A percentile compares a stretch with the other conserved stretches of the same genome.
These are phyloP conservation scores for Scheffersomyces titani DNA, from an alignment of 1,139 yeast genomes.

Conservation along the genomic window DNA sequence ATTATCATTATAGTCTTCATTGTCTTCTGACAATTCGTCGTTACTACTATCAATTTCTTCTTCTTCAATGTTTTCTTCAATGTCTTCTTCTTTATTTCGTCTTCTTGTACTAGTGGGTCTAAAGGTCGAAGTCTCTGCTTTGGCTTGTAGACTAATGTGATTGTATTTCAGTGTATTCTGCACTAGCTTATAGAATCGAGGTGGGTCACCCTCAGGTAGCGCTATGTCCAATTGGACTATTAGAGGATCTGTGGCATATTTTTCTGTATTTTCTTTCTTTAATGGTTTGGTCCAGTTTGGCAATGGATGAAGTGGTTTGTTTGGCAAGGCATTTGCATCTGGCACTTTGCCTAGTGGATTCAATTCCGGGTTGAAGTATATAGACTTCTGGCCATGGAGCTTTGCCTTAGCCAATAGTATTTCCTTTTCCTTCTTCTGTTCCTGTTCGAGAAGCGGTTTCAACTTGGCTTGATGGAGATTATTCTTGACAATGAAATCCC, in stretches of 20 bases:
- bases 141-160: not conserved
- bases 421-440: constrained; percentile 15
- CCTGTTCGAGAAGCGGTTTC: constrained; percentile 19
- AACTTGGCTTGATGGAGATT: constrained; percentile 34
- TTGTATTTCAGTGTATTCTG: constrained; percentile 25
- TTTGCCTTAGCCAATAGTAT: constrained; percentile 22
- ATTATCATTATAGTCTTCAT: constrained; percentile 4
- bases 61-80: constrained; percentile 1
- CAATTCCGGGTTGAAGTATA: constrained; percentile 48
- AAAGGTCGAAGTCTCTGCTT: not conserved
- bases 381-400: constrained; percentile 40
- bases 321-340: constrained; percentile 6
- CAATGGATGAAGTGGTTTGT: constrained; percentile 10
- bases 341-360: constrained; percentile 51
- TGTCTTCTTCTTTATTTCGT: constrained; percentile 5
- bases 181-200: constrained; percentile 41
- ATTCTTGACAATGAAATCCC: constrained; percentile 40
- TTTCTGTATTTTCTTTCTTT: constrained; percentile 9
- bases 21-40: constrained; percentile 1
- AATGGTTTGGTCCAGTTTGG: constrained; percentile 32
- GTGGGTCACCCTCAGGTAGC: constrained; percentile 43
- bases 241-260: constrained; percentile 28
- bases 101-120: not conserved
- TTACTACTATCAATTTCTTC: constrained; percentile 6
- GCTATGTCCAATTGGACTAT: constrained; percentile 25